Conservation (phyloP, 495 filamentous ascomycete genomes). For the Podospora appendiculata region DNA sequence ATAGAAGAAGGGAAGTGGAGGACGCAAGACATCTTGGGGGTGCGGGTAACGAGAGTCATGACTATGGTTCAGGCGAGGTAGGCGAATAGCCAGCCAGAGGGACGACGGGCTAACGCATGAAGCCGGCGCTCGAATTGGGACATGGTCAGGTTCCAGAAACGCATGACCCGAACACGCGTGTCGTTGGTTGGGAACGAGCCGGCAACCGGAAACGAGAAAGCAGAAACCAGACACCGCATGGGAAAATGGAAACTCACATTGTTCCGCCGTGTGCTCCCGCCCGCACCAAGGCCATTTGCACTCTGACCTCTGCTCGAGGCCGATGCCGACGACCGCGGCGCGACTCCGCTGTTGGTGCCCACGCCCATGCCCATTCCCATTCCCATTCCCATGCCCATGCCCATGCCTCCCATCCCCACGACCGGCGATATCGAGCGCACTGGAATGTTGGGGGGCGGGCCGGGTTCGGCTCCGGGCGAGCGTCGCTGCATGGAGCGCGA, state of each 20-base stretch:
- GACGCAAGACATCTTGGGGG: not conserved
- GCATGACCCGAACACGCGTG: too few species aligned
- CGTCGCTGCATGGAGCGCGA: conserved; percentile 39
- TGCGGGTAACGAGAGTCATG: not conserved
- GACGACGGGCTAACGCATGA: conserved; percentile 7
- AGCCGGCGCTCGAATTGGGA: conserved; percentile 9
- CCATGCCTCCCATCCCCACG: conserved; percentile 12
- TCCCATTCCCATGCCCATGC: not conserved
- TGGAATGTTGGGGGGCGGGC: conserved; percentile 31
- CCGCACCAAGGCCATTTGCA: conserved; percentile 5
- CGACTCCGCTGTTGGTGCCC: conserved; percentile 24
- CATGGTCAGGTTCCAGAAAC: conserved; percentile 1
- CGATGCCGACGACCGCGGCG: conserved; percentile 35
- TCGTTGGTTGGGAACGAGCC: too few species aligned
- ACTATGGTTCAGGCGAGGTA: not conserved
- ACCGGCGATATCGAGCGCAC: conserved; percentile 34
- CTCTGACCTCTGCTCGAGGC: conserved; percentile 20
- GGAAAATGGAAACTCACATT: conserved; percentile 39
- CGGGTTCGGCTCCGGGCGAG: conserved; percentile 42
- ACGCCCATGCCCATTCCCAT: conserved; percentile 3
- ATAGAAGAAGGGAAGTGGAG: not conserved
- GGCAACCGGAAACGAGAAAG: not conserved
- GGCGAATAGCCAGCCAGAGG: not conserved
- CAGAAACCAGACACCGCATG: not conserved
- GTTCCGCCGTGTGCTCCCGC: conserved; percentile 34